phyloP scores from a whole-genome alignment of 352 stramenopile species.

The Globisporangium alternatum region DNA sequence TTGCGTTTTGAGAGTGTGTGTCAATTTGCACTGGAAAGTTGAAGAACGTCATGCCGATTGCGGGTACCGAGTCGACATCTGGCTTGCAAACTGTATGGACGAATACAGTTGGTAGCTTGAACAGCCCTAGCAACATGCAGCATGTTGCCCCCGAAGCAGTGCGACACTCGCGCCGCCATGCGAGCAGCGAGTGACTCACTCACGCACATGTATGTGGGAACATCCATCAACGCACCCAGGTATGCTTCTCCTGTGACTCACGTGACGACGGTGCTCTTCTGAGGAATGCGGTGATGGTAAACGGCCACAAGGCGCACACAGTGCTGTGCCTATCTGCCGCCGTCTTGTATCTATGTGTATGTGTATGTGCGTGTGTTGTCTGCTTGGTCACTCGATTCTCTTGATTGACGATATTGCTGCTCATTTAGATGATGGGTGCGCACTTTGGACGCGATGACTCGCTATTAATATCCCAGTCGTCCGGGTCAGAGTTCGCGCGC shows the following conservation, averaged over 20 bases:
- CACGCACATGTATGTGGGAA: not conserved
- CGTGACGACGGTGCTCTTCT: not conserved
- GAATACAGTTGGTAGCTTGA: not conserved
- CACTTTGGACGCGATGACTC: too few species aligned
- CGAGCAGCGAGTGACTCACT: not conserved
- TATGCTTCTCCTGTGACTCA: not conserved
- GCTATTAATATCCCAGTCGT: too few species aligned
- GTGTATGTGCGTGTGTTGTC: too few species aligned
- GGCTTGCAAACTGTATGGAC: not conserved
- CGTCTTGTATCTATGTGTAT: too few species aligned
- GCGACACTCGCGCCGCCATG: not conserved
- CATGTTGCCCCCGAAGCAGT: not conserved
- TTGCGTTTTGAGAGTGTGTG: not conserved
- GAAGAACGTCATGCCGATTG: slow-evolving; percentile 9
- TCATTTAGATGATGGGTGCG: too few species aligned
- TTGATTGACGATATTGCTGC: too few species aligned
- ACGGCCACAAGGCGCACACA: too few species aligned
- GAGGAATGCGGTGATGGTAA: not conserved
- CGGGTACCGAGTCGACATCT: not conserved
- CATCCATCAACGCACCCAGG: not conserved
- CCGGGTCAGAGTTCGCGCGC: too few species aligned
- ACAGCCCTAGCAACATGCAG: not conserved
- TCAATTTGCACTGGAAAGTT: not conserved
- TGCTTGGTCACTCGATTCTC: too few species aligned
- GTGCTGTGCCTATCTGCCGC: too few species aligned